Base-by-base conservation (phyloP, 352 stramenopile species). In the Salisapilia sapeloensis region DNA sequence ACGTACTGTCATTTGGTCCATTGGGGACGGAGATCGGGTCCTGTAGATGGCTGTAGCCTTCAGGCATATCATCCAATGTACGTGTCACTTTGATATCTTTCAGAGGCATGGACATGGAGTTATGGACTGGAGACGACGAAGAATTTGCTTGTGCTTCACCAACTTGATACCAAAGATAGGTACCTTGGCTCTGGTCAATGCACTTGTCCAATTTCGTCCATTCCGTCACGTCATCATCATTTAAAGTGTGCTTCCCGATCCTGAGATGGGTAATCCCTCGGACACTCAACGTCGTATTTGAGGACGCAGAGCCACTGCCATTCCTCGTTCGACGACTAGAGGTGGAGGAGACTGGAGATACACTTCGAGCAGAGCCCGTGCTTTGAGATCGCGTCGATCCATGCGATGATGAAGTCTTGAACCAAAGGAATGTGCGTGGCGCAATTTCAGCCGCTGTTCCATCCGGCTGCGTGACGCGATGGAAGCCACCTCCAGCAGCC, bases 351-450 rank as follows among this genome's bases (percentile, higher is more conserved):
- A 13, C 41, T 29, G 4, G 35, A 37, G 4, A 21, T 32, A 16
- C 31, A 19, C 13, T 16, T 11, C 14, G 12, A 16, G 41, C 33
- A 16, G 33, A 21, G 32, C 15, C 21, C 19, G 23, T 8, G 22
- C 24, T 11, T 21, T 21, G n/a, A 31, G 33, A n/a, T 16, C 28
- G 28, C 13, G 8, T 16, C 6, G 19, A 16, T n/a, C 28, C n/a
- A 7, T 16, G 15, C 13, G 6, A 50, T 20, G 35, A 41, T 7
- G 56, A 47, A 30, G 53, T 38, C 30, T 81, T 81, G 57, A 78
- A 92, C 76, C 76, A 92, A 29, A 92, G 69, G 48, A 66, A 92
- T 40, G 76, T 92, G 33, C 60, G 49, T 9, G 72, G 72, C 41
- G 76, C 50, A 39, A 92, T 48, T 53, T 92, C 76, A 14, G 76